These are phyloP conservation scores for Scedosporium apiospermum DNA, from an alignment of 2,329 filamentous ascomycete genomes.

Conservation along the genomic window DNA sequence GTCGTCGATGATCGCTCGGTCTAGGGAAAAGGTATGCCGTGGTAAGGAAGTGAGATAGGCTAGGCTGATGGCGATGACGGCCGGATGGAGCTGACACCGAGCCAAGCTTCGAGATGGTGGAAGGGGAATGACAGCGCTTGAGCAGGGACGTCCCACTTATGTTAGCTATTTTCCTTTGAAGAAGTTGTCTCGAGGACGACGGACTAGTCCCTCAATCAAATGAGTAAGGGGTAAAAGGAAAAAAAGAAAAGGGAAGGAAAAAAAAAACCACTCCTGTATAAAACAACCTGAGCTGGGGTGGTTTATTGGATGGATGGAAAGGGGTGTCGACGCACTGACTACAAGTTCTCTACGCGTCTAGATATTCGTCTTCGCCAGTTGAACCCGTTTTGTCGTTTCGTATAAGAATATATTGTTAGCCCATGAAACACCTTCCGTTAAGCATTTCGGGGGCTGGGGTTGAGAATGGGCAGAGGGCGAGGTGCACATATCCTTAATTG, in stretches of 20 bases:
- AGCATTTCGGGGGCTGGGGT: too few relatives aligned
- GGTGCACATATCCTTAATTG: background rate
- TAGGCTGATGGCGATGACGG: too few relatives aligned
- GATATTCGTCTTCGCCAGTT: background rate
- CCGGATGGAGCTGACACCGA: too few relatives aligned
- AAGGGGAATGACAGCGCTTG: background rate
- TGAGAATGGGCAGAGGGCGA: too few relatives aligned
- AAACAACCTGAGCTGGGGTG: background rate
- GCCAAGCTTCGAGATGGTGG: background rate
- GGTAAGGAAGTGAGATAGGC: too few relatives aligned
- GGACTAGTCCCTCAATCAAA: background rate
- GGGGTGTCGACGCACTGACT: slow-evolving; percentile 3
- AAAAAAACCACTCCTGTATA: background rate
- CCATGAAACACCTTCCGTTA: too few relatives aligned
- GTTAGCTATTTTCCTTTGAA: background rate
- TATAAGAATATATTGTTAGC: background rate
- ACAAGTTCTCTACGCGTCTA: background rate
- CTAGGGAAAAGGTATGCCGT: too few relatives aligned
- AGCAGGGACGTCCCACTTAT: background rate
- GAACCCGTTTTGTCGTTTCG: background rate
- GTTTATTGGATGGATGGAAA: slow-evolving; percentile 4
- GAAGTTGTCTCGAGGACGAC: background rate
- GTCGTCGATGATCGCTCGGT: too few relatives aligned
- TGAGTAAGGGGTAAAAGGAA: background rate
- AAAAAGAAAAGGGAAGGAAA: background rate